Evolutionary conservation across 768 basidiomycete genomes (phyloP).

Genomic region (Boletales sp.): DNA sequence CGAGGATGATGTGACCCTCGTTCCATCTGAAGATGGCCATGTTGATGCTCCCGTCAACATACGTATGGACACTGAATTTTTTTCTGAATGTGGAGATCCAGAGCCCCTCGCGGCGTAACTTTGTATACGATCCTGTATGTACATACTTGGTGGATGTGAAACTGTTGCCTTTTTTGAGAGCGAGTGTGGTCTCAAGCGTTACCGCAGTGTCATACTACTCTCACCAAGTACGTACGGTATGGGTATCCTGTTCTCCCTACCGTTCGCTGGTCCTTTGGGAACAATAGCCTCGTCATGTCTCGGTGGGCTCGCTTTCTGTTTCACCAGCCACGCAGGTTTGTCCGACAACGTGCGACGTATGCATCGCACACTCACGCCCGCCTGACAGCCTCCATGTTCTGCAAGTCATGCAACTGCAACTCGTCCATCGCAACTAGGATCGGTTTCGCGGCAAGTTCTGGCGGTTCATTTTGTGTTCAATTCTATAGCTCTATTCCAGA

Average conservation of each 20-base stretch:
- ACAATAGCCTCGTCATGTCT: constrained; percentile 82
- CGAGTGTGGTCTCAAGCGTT: too few relatives aligned
- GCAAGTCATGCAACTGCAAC: constrained; percentile 98
- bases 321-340: constrained; percentile 79
- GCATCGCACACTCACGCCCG: neutral
- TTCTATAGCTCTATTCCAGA: constrained; percentile 39
- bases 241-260: constrained; percentile 73
- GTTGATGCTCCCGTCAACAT: neutral
- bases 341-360: constrained; percentile 11
- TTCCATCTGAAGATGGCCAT: constrained; percentile 9
- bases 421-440: constrained; percentile 97
- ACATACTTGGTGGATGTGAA: neutral
- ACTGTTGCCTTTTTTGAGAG: constrained; percentile 4
- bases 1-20: constrained; percentile 16
- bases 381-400: constrained; percentile 82
- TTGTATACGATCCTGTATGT: neutral
- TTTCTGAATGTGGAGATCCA: neutral
- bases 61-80: neutral
- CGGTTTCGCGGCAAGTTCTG: constrained; percentile 76
- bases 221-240: constrained; percentile 34
- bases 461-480: neutral
- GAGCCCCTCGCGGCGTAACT: too few relatives aligned
- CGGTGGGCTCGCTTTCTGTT: constrained; percentile 80
- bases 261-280: constrained; percentile 62
- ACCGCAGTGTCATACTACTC: neutral